These are phyloP conservation scores for Phytophthora podocarpi DNA, from an alignment of 352 stramenopile species.

Conservation along the genomic window DNA sequence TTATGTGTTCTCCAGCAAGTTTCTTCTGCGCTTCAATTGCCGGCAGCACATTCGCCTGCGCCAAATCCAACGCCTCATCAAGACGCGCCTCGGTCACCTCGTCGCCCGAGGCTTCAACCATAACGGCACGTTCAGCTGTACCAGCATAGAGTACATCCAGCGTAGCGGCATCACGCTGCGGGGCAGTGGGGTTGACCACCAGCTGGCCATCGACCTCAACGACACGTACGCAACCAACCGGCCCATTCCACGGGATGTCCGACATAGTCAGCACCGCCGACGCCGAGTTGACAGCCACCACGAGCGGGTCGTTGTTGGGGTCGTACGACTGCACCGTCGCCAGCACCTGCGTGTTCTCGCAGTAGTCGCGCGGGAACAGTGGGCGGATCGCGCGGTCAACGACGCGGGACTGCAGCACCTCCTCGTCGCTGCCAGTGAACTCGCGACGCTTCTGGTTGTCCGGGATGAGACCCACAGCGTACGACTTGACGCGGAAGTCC, in stretches of 20 bases:
- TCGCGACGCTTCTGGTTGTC: constrained; percentile 87
- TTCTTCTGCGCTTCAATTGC: constrained; percentile 70
- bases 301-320: constrained; percentile 81
- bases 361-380: constrained; percentile 94
- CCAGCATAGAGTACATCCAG: constrained; percentile 89
- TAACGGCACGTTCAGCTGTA: constrained; percentile 75
- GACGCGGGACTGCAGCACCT: constrained; percentile 96
- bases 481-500: constrained; percentile 93
- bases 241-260: constrained; percentile 90
- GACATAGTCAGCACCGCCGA: constrained; percentile 86
- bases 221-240: constrained; percentile 90
- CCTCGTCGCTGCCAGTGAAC: constrained; percentile 91
- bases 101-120: constrained; percentile 89
- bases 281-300: constrained; percentile 90
- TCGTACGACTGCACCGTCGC: constrained; percentile 91
- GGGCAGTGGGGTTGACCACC: constrained; percentile 91
- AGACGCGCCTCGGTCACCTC: constrained; percentile 79
- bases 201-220: constrained; percentile 85
- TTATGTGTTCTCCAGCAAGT: constrained; percentile 56
- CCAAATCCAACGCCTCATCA: constrained; percentile 76
- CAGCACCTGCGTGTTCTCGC: constrained; percentile 95
- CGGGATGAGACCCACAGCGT: constrained; percentile 88
- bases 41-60: constrained; percentile 60
- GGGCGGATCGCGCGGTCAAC: constrained; percentile 96
- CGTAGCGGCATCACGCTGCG: constrained; percentile 70